phyloP scores from a whole-genome alignment of 345 rosid species.

The Pistacia integerrima region DNA sequence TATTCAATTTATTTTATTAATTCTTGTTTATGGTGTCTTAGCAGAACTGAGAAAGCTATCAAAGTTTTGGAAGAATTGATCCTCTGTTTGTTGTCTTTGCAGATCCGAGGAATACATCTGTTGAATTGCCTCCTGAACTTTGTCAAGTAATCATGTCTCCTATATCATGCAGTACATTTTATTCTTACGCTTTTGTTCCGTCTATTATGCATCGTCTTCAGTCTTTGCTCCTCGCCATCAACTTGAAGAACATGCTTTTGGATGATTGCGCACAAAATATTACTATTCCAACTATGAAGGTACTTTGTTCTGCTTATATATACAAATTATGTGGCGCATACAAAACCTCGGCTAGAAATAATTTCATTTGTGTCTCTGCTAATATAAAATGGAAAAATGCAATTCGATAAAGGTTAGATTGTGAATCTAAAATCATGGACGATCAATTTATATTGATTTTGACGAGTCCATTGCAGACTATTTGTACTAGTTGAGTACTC shows the following conservation, averaged over 20 bases:
- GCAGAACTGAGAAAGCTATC: constrained; percentile 40
- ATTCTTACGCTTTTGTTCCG: constrained; percentile 74
- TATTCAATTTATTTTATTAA: background rate
- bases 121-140: constrained; percentile 91
- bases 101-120: constrained; percentile 48
- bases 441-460: too few species aligned
- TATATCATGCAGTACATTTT: constrained; percentile 62
- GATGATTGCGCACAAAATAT: constrained; percentile 39
- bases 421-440: too few species aligned
- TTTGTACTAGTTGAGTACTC: too few species aligned
- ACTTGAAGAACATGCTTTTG: constrained; percentile 56
- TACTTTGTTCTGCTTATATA: constrained; percentile 22
- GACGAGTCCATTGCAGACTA: too few species aligned
- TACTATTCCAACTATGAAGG: constrained; percentile 78
- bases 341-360: background rate
- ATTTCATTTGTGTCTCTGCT: too few species aligned
- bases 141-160: constrained; percentile 66
- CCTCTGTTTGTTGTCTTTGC: constrained; percentile 23
- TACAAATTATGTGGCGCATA: background rate
- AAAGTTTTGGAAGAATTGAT: background rate
- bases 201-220: constrained; percentile 77
- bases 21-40: background rate
- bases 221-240: constrained; percentile 72
- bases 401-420: too few species aligned
- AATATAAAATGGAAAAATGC: too few species aligned